phyloP scores from a whole-genome alignment of 805 yeast species.

The Blastobotrys americana region DNA sequence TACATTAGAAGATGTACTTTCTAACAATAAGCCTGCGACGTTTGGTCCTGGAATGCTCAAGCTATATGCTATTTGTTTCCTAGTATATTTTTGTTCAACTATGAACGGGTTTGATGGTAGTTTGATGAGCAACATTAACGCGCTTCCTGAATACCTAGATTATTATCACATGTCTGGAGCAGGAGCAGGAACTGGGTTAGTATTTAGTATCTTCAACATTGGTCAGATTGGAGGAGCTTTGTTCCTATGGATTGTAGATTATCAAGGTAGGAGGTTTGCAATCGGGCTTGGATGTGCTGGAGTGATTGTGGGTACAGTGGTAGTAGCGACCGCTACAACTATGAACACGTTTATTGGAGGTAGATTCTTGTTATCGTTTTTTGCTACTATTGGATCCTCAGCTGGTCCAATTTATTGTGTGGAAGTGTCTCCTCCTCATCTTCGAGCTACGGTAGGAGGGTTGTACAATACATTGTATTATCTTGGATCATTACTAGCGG shows the following conservation, averaged over 20 bases:
- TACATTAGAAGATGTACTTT: conserved; percentile 9
- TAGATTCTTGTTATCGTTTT: conserved; percentile 15
- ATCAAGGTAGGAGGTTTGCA: conserved; percentile 10
- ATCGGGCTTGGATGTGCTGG: conserved; percentile 14
- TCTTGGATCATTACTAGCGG: conserved; percentile 14
- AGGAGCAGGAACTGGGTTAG: conserved; percentile 14
- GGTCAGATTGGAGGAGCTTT: conserved; percentile 14
- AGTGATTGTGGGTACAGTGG: conserved; percentile 13
- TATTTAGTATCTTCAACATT: conserved; percentile 16
- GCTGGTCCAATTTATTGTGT: conserved; percentile 16
- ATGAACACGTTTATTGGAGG: conserved; percentile 14
- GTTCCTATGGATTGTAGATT: conserved; percentile 12
- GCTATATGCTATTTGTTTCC: conserved; percentile 9
- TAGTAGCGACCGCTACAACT: conserved; percentile 10
- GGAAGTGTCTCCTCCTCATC: conserved; percentile 17
- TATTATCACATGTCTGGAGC: conserved; percentile 8
- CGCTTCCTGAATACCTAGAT: conserved; percentile 13
- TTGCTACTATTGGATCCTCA: conserved; percentile 8
- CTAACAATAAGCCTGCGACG: conserved; percentile 8
- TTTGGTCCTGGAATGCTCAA: conserved; percentile 11
- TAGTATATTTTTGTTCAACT: conserved; percentile 12
- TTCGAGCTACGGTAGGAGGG: conserved; percentile 17
- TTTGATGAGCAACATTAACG: conserved; percentile 16
- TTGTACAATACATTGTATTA: conserved; percentile 14
- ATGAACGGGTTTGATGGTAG: conserved; percentile 18